Evolutionary conservation across 1,284 basidiomycete genomes (phyloP).

Genomic region (Leccinum subatratum): DNA sequence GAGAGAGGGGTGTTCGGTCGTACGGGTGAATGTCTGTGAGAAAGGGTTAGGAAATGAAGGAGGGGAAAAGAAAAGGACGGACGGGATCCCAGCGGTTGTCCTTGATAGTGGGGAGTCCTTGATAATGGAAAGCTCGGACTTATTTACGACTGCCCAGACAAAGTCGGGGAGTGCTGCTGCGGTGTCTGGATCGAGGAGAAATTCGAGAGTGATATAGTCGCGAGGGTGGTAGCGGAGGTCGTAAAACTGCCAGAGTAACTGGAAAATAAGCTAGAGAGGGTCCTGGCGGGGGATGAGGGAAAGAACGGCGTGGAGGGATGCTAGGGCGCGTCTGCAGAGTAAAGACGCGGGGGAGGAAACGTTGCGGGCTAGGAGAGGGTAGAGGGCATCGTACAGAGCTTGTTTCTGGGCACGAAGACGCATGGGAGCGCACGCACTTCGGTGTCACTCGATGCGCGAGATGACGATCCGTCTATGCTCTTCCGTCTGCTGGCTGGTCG

Average conservation of each 20-base stretch:
- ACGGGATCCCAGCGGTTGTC: slow-evolving; percentile 83
- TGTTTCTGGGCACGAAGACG: no score
- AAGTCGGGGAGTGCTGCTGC: slow-evolving; percentile 56
- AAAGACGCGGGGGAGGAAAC: no score
- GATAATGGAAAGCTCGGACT: slow-evolving; percentile 57
- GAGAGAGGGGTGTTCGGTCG: slow-evolving; percentile 61
- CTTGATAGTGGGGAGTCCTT: slow-evolving; percentile 53
- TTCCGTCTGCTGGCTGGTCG: slow-evolving; percentile 54
- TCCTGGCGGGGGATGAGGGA: slow-evolving; percentile 80
- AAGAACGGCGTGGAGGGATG: slow-evolving; percentile 75
- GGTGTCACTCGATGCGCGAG: slow-evolving; percentile 53
- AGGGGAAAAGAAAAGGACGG: slow-evolving; percentile 32
- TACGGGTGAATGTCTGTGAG: slow-evolving; percentile 72
- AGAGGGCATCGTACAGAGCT: no score
- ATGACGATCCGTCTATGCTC: slow-evolving; percentile 58
- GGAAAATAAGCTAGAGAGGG: slow-evolving; percentile 60
- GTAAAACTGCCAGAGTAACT: slow-evolving; percentile 56
- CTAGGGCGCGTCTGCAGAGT: slow-evolving; percentile 63
- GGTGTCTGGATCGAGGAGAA: slow-evolving; percentile 59
- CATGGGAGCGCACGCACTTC: slow-evolving; percentile 46
- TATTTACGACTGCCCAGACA: slow-evolving; percentile 80
- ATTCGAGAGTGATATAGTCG: slow-evolving; percentile 71
- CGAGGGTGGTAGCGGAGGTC: slow-evolving; percentile 70
- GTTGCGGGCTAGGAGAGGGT: no score
- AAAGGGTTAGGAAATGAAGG: slow-evolving; percentile 3